Evolutionary conservation across 768 basidiomycete genomes (phyloP).

Genomic region (Boletus patriciae): DNA sequence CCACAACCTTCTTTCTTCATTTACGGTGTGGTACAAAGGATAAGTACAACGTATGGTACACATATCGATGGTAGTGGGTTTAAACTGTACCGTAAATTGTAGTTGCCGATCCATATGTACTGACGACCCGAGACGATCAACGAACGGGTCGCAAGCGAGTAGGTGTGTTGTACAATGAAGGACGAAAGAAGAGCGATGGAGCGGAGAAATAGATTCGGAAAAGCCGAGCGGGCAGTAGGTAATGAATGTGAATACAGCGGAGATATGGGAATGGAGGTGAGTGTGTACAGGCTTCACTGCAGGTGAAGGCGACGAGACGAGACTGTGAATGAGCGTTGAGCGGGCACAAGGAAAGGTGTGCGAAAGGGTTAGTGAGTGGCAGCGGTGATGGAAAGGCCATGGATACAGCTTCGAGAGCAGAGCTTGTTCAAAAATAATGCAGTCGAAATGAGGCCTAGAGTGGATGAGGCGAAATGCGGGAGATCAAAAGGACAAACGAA

Average conservation of each 20-base stretch:
- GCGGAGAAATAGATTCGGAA: neutral
- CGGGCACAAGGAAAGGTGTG: neutral
- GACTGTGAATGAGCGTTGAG: slow-evolving; percentile 6
- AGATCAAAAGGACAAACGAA: neutral
- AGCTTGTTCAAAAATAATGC: neutral
- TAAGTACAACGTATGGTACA: slow-evolving; percentile 24
- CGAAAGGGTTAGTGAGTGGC: slow-evolving; percentile 5
- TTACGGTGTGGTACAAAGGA: slow-evolving; percentile 25
- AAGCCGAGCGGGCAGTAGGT: neutral
- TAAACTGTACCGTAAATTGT: slow-evolving; percentile 21
- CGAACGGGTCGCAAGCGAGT: neutral
- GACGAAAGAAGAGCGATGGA: slow-evolving; percentile 3
- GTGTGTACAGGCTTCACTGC: slow-evolving; percentile 11
- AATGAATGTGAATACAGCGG: neutral
- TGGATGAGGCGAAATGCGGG: neutral
- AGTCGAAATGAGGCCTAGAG: neutral
- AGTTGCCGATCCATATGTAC: slow-evolving; percentile 4
- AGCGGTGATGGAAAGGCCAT: neutral
- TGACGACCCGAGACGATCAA: slow-evolving; percentile 16
- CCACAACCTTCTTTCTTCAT: slow-evolving; percentile 13
- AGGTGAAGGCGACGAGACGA: neutral
- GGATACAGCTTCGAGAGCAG: neutral
- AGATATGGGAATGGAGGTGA: neutral
- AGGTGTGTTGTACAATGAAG: slow-evolving; percentile 18
- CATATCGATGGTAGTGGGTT: slow-evolving; percentile 8